These are phyloP conservation scores for Paracorniculantispora psalliotae DNA, from an alignment of 2,329 filamentous ascomycete genomes.

Conservation along the genomic window DNA sequence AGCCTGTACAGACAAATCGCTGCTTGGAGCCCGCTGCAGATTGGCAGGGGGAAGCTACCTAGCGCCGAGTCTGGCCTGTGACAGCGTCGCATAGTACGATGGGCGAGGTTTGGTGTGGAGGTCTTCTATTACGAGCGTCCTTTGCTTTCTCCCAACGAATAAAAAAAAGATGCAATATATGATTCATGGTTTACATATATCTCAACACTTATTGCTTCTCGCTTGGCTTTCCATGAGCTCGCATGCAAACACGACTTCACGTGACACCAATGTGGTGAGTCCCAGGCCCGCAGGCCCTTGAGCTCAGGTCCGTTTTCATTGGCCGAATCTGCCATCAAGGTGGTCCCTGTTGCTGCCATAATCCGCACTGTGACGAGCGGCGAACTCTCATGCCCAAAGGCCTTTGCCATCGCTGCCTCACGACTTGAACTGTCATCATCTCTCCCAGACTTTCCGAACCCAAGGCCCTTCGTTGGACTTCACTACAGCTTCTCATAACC, in stretches of 20 bases:
- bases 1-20: too few species aligned
- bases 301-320: slow-evolving; percentile 1
- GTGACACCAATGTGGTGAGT: neutral
- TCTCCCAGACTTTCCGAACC: neutral
- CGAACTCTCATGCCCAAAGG: slow-evolving; percentile 7
- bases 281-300: neutral
- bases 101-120: too few species aligned
- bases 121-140: too few species aligned
- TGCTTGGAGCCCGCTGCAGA: too few species aligned
- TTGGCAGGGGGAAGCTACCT: too few species aligned
- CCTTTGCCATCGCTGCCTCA: neutral
- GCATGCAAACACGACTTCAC: neutral
- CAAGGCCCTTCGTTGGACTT: neutral
- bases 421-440: neutral
- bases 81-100: neutral
- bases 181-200: too few species aligned
- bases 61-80: neutral
- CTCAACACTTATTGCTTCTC: neutral
- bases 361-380: slow-evolving; percentile 7
- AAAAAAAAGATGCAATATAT: too few species aligned
- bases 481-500: neutral
- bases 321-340: slow-evolving; percentile 9
- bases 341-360: slow-evolving; percentile 12
- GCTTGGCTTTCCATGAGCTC: neutral
- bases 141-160: too few species aligned